phyloP scores from a whole-genome alignment of 1,139 yeast species.

The Blastobotrys apis region DNA sequence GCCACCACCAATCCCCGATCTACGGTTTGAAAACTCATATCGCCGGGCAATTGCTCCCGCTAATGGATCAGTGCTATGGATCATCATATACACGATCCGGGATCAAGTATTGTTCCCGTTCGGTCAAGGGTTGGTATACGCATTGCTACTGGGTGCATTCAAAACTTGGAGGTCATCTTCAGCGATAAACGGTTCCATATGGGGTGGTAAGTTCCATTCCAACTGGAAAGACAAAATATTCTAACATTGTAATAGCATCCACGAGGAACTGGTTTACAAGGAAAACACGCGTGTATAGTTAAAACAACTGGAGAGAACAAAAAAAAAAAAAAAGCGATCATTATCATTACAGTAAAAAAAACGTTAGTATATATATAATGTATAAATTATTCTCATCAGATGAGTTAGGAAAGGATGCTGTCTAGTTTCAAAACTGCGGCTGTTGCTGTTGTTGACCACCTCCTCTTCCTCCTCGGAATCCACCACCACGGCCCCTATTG shows the following conservation, averaged over 20 bases:
- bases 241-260: not conserved
- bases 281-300: not conserved
- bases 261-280: not conserved
- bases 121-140: slow-evolving; percentile 51
- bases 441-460: not conserved
- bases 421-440: not conserved
- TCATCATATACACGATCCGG: slow-evolving; percentile 31
- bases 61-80: slow-evolving; percentile 28
- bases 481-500: slow-evolving; percentile 7
- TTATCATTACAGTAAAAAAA: not conserved
- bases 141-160: slow-evolving; percentile 39
- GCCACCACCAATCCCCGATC: slow-evolving; percentile 30
- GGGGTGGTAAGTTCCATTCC: slow-evolving; percentile 31
- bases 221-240: not conserved
- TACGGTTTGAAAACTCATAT: slow-evolving; percentile 33
- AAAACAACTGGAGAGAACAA: not conserved
- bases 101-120: slow-evolving; percentile 39
- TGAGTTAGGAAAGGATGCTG: no score
- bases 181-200: slow-evolving; percentile 22
- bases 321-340: not conserved
- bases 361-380: slow-evolving; percentile 1
- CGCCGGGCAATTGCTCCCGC: slow-evolving; percentile 32
- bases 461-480: not conserved
- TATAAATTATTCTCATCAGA: not conserved
- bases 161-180: slow-evolving; percentile 39